These are phyloP conservation scores for Auriculariales sp. DNA, from an alignment of 768 basidiomycete genomes.

Conservation along the genomic window DNA sequence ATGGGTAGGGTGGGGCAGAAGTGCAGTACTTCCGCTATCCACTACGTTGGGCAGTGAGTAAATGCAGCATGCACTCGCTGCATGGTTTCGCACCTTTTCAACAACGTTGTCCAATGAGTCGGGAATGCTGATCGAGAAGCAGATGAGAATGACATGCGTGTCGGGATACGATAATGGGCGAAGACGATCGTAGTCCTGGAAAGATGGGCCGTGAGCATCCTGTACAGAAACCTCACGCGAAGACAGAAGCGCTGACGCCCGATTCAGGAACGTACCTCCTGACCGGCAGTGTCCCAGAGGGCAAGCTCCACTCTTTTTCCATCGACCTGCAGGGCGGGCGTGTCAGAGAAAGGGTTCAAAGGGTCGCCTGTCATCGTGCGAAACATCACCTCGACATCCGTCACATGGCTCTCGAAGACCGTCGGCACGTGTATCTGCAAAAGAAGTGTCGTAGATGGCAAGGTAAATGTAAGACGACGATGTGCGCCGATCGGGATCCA, in stretches of 20 bases:
- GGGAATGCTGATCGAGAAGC: constrained; percentile 5
- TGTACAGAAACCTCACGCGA: too few species aligned
- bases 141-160: constrained; percentile 7
- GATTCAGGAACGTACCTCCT: too few species aligned
- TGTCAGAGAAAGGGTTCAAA: too few species aligned
- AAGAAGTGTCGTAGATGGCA: neutral
- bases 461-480: neutral
- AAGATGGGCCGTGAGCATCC: too few species aligned
- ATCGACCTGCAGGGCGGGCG: constrained; percentile 49
- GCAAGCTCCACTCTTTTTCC: constrained; percentile 5
- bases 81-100: constrained; percentile 3
- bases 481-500: too few species aligned
- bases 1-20: constrained; percentile 10
- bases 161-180: constrained; percentile 6
- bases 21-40: constrained; percentile 12
- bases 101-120: constrained; percentile 6
- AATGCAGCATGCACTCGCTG: neutral
- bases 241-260: too few species aligned
- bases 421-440: constrained; percentile 4
- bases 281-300: constrained; percentile 5
- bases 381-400: constrained; percentile 5
- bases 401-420: constrained; percentile 7
- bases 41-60: constrained; percentile 2
- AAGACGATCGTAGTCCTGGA: constrained; percentile 4
- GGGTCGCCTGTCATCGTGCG: too few species aligned